These are phyloP conservation scores for Boletus holoroseus DNA, from an alignment of 1,284 basidiomycete genomes.

Conservation along the genomic window DNA sequence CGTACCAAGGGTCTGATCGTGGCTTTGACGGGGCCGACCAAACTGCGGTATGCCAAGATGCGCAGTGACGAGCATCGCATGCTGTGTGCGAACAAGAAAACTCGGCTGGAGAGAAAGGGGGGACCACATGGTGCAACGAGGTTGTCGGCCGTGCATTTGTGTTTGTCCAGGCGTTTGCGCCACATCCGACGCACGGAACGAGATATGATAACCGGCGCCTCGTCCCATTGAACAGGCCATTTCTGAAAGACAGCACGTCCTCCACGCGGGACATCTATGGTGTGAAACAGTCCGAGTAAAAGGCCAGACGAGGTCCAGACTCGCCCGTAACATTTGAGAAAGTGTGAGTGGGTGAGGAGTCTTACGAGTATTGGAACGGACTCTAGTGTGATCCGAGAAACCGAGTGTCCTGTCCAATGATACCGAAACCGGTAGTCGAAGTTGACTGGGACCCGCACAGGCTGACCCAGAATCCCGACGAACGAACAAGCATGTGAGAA, in stretches of 20 bases:
- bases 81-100: constrained; percentile 2
- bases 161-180: constrained; percentile 8
- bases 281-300: not conserved
- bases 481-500: constrained; percentile 4
- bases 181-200: constrained; percentile 16
- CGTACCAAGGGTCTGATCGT: constrained; percentile 14
- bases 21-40: constrained; percentile 12
- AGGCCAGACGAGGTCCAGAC: not conserved
- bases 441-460: not conserved
- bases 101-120: not conserved
- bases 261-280: constrained; percentile 2
- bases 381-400: not conserved
- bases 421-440: not conserved
- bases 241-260: not conserved
- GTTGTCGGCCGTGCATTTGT: not conserved
- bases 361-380: not conserved
- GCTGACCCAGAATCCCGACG: not conserved
- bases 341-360: not conserved
- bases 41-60: constrained; percentile 5
- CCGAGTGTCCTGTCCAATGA: not conserved
- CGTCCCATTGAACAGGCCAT: not conserved
- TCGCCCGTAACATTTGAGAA: not conserved
- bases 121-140: constrained; percentile 4
- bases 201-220: not conserved
- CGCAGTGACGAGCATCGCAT: not conserved